These are phyloP conservation scores for Polygonum aviculare DNA, from an alignment of 148 eudicot species.

Conservation along the genomic window DNA sequence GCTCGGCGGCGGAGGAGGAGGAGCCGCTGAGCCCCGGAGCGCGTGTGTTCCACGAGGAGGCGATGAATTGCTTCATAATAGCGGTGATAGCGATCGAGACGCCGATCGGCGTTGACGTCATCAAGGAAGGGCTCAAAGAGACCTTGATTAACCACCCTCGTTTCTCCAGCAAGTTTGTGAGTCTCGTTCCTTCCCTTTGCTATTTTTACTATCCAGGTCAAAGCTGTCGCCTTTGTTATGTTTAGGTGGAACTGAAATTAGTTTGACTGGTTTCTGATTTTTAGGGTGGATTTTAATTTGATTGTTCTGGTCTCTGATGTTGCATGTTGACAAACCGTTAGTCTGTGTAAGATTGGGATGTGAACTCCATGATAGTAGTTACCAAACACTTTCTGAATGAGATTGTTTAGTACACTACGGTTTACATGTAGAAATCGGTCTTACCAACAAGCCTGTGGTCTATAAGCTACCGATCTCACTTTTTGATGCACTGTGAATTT, in stretches of 20 bases:
- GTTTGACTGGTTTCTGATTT: background rate
- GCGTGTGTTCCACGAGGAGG: constrained; percentile 31
- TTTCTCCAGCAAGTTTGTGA: constrained; percentile 41
- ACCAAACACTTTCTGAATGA: too few species aligned
- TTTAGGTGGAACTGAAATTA: background rate
- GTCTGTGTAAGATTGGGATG: background rate
- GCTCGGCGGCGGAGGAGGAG: constrained; percentile 13
- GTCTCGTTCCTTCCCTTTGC: background rate
- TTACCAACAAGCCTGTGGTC: too few species aligned
- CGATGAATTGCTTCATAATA: constrained; percentile 30
- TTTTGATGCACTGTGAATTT: background rate
- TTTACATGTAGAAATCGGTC: too few species aligned
- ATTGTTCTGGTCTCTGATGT: too few species aligned
- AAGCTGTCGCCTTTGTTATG: background rate
- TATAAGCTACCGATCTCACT: background rate
- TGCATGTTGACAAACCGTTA: background rate
- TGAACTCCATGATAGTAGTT: too few species aligned
- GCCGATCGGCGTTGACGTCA: constrained; percentile 16
- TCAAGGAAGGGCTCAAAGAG: constrained; percentile 18
- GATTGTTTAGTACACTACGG: too few species aligned
- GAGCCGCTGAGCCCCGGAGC: constrained; percentile 43
- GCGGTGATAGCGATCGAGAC: constrained; percentile 27
- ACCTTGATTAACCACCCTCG: constrained; percentile 51
- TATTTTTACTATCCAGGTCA: background rate
- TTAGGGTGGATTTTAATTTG: too few species aligned